Evolutionary conservation across 352 stramenopile species (phyloP).

Genomic region (Phytophthora pisi): DNA sequence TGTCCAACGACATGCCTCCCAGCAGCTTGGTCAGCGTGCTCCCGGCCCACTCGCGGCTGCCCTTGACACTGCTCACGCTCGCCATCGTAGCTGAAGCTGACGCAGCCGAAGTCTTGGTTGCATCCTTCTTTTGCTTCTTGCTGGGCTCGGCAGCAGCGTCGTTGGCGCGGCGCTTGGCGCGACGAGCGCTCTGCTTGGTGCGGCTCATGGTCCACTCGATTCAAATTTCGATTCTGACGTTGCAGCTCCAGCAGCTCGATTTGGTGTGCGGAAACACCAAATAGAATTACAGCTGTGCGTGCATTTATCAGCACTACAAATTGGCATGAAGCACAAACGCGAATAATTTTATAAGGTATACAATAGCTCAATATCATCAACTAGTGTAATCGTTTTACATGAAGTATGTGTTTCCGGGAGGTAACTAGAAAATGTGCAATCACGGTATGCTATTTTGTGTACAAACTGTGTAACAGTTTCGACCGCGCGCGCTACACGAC

Average conservation of each 20-base stretch:
- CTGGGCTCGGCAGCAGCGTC: conserved; percentile 22
- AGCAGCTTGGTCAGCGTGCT: conserved; percentile 56
- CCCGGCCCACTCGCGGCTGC: conserved; percentile 32
- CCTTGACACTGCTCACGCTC: conserved; percentile 5
- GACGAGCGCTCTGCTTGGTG: conserved; percentile 50
- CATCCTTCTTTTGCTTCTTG: conserved; percentile 50
- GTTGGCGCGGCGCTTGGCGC: conserved; percentile 48
- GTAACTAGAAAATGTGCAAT: neutral
- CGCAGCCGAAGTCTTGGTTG: conserved; percentile 6
- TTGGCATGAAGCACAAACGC: too few species aligned
- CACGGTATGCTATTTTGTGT: conserved; percentile 7
- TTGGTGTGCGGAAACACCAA: conserved; percentile 1
- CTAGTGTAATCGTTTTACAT: too few species aligned
- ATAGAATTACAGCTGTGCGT: neutral
- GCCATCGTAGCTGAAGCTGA: conserved; percentile 1
- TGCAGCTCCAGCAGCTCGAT: conserved; percentile 1
- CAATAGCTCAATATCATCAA: too few species aligned
- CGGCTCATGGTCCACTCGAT: conserved; percentile 49
- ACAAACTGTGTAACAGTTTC: conserved; percentile 16
- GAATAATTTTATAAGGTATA: too few species aligned
- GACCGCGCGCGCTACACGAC: conserved; percentile 6
- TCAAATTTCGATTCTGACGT: conserved; percentile 3
- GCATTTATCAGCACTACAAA: too few species aligned
- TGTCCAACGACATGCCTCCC: conserved; percentile 62
- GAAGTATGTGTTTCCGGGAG: too few species aligned